Evolutionary conservation across 768 basidiomycete species (phyloP), one percentile per base, ranked within the genome.

Genomic region (Trametes punicea): DNA sequence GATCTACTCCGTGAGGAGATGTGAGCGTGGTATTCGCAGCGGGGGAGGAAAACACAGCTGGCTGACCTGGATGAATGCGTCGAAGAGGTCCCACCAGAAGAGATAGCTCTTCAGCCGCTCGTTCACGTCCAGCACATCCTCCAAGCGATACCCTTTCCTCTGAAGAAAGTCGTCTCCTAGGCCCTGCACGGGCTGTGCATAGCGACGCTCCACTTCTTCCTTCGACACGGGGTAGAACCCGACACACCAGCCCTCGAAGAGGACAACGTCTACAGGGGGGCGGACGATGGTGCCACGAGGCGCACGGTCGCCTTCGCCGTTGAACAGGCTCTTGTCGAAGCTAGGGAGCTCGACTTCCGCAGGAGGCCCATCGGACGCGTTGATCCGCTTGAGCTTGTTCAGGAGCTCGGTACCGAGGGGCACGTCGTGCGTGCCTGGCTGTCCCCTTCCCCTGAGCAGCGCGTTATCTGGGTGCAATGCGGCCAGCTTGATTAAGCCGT

Each of bases 221-320:
- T 61, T 42, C 0, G 74, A 63, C 6, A 91, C 75, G 1, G 92
- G 85, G 47, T 78, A 77, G 67, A 97, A 98, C 0, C 96, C 95
- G 21, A 90, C 83, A 70, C 87, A 93, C 97, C 97, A 99, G 9
- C 97, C 97, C 73, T 99, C 97, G 46, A 99, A 74, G 46, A 99
- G 79, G 46, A 98, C 87, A 13, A 98, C 74, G 66, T 99, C 92
- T 5, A 88, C 58, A 0, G 79, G 79, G 66, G 75, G 66, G 59
- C 73, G 30, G 6, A 93, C 74, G 2, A 73, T 61, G 1, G 70
- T 66, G 15, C 81, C 79, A 33, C 73, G 71, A 0, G 75, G 71
- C 2, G 82, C 65, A 13, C 96, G 85, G 70, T 98, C 96, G 0
- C 96, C 96, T 71, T 90, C 79, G 2, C 96, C 96, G 34, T 73